phyloP scores from a whole-genome alignment of 805 yeast species.

The Komagataella mondaviorum region DNA sequence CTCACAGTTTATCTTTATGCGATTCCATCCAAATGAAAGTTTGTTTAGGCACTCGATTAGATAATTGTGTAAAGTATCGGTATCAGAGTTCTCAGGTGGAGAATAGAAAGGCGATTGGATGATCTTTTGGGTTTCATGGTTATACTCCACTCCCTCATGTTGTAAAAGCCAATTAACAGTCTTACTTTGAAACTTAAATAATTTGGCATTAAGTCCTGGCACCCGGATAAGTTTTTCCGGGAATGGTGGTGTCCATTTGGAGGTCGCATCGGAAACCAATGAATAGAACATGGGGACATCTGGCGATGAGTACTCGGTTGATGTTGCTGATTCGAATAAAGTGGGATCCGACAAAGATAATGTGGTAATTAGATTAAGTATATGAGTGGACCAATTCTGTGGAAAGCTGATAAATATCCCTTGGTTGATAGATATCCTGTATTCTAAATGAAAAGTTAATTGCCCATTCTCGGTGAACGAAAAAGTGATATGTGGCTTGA shows the following conservation, averaged over 20 bases:
- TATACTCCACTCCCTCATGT: conserved; percentile 31
- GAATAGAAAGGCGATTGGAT: conserved; percentile 11
- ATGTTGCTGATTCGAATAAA: neutral
- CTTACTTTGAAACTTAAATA: conserved; percentile 37
- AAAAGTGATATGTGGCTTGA: neutral
- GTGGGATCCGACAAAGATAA: neutral
- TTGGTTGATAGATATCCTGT: neutral
- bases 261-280: neutral
- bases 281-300: neutral
- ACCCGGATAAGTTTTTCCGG: conserved; percentile 6
- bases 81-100: neutral
- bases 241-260: neutral
- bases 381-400: neutral
- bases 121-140: conserved; percentile 14
- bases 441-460: neutral
- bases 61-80: neutral
- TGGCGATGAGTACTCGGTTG: neutral
- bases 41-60: conserved; percentile 21
- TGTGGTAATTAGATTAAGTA: neutral
- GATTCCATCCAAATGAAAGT: conserved; percentile 42
- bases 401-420: neutral
- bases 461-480: neutral
- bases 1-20: conserved; percentile 7
- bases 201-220: conserved; percentile 27
- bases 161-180: conserved; percentile 44